These are phyloP conservation scores for Solanum tacnaense DNA, from an alignment of 257 asterid species.

Conservation along the genomic window DNA sequence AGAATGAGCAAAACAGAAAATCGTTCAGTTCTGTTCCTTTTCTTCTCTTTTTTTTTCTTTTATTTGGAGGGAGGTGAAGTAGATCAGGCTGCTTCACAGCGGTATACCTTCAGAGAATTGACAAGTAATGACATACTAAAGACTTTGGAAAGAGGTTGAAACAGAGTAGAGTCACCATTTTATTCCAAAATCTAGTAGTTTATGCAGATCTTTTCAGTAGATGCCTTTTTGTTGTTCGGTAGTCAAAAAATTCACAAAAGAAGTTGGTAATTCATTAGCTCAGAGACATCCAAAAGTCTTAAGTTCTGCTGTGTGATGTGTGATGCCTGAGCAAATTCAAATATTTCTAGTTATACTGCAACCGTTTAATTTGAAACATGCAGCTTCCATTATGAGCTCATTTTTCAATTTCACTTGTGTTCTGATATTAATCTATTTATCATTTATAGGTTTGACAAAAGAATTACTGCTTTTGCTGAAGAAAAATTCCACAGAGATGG, in stretches of 20 bases:
- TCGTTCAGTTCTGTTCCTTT: background rate
- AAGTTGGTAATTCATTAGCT: background rate
- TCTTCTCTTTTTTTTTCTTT: background rate
- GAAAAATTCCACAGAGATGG: slow-evolving; percentile 86
- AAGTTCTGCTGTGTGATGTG: background rate
- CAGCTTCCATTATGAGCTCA: background rate
- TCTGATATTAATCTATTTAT: background rate
- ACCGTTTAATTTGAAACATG: background rate
- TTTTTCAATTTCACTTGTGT: background rate
- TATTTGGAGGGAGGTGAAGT: background rate
- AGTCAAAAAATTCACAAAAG: background rate
- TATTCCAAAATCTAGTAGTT: background rate
- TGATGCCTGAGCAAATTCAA: background rate
- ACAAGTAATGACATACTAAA: background rate
- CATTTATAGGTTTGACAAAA: slow-evolving; percentile 82
- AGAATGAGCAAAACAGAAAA: background rate
- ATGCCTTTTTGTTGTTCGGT: background rate
- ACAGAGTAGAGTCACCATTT: background rate
- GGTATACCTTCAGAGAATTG: background rate
- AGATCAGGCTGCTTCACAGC: background rate
- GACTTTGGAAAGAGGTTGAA: background rate
- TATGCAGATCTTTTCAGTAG: background rate
- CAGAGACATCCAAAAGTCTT: background rate
- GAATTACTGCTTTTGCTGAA: slow-evolving; percentile 92
- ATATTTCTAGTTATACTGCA: background rate